These are phyloP conservation scores for Micractinium sp. DNA, from an alignment of 139 green algal genomes.

Conservation along the genomic window DNA sequence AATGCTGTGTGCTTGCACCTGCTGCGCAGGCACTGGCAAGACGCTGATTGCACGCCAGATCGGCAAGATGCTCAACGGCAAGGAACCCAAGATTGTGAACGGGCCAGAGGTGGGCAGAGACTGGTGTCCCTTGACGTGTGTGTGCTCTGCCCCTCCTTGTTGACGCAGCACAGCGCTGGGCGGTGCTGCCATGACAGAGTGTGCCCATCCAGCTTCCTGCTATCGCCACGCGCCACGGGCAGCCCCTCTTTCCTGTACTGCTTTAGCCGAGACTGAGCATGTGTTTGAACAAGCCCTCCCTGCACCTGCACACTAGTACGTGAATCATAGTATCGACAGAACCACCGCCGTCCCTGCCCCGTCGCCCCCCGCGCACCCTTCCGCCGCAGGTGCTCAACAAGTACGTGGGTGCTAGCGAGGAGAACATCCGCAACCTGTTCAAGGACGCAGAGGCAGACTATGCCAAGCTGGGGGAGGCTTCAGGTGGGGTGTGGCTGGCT, in stretches of 20 bases:
- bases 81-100: constrained; percentile 95
- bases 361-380: constrained; percentile 53
- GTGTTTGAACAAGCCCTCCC: no score
- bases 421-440: constrained; percentile 99
- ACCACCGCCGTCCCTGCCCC: background rate
- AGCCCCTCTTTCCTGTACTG: background rate
- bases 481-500: background rate
- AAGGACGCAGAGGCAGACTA: constrained; percentile 92
- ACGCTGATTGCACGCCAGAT: constrained; percentile 99
- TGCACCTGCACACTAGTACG: background rate
- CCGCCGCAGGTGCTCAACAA: constrained; percentile 11
- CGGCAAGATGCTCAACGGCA: constrained; percentile 99
- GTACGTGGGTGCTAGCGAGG: constrained; percentile 95
- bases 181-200: background rate
- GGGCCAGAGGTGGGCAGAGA: constrained; percentile 59
- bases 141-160: background rate
- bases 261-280: background rate
- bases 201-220: no score
- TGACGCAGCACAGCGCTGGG: background rate
- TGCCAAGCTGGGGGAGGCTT: constrained; percentile 65
- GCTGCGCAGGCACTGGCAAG: constrained; percentile 89
- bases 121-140: background rate
- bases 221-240: no score
- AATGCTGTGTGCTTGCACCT: background rate
- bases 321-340: no score